phyloP scores from a whole-genome alignment of 768 basidiomycete species.

The Hebeloma cylindrosporum region DNA sequence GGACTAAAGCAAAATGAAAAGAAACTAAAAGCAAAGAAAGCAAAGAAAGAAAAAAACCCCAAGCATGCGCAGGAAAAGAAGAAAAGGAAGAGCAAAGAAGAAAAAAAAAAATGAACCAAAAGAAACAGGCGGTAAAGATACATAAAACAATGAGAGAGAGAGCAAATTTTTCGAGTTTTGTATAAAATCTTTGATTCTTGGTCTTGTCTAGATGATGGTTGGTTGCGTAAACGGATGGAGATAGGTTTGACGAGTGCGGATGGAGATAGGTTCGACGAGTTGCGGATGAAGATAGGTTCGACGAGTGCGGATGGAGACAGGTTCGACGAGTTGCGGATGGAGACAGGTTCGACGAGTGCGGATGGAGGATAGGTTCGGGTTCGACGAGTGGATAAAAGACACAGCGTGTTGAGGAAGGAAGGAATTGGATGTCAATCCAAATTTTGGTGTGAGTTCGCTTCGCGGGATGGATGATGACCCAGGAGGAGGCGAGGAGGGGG shows the following conservation, averaged over 20 bases:
- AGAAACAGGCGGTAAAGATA: too few species aligned
- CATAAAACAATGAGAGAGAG: too few species aligned
- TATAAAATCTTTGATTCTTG: slow-evolving; percentile 13
- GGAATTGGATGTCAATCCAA: too few species aligned
- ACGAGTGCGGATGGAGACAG: neutral
- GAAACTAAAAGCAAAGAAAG: slow-evolving; percentile 4
- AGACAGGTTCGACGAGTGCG: neutral
- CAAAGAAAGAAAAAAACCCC: slow-evolving; percentile 2
- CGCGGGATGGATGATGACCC: too few species aligned
- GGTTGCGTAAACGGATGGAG: neutral
- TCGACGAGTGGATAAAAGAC: neutral
- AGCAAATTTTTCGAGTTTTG: slow-evolving; percentile 8
- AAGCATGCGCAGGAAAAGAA: neutral
- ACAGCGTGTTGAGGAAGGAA: too few species aligned
- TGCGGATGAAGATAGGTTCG: neutral
- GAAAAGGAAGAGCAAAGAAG: neutral
- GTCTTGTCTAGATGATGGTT: slow-evolving; percentile 11
- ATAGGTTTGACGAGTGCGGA: slow-evolving; percentile 2
- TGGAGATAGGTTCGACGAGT: slow-evolving; percentile 1
- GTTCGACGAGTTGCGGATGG: neutral
- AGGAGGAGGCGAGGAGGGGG: too few species aligned
- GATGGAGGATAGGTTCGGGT: slow-evolving; percentile 3
- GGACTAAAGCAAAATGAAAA: neutral
- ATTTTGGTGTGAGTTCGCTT: too few species aligned
- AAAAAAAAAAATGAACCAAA: slow-evolving; percentile 4